Base-by-base conservation (phyloP, 2,329 filamentous ascomycete genomes). In the Botryosphaeria dothidea region DNA sequence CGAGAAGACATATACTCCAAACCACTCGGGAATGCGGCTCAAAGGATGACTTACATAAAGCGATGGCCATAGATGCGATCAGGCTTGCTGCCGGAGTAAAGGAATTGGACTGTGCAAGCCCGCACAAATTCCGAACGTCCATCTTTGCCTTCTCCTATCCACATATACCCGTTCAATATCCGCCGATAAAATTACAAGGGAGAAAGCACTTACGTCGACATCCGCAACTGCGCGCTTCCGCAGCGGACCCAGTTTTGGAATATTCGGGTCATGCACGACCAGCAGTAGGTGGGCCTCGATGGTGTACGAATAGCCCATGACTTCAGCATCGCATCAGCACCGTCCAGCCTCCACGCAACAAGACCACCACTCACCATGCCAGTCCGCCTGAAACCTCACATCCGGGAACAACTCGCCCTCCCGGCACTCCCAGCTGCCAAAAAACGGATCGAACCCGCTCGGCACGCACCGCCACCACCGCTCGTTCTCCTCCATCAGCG, bases 51-150 rank as follows among this genome's bases (percentile, higher is more conserved):
- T 68, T 61, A 75, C 73, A 72, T 17, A 75, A 67, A 19, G 74
- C 71, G 46, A 78, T 75, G 3, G 75, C 75, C 64, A 73, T 77
- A 49, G 74, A 77, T 17, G 75, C 75, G 7, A 77, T 73, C 34
- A 77, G 75, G 23, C 73, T 77, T 46, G 71, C 71, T 3, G 75
- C 72, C n/a, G 74, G 76, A 1, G 71, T 67, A n/a, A 72, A 75
- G 2, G 66, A 62, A 29, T 78, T 77, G 1, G 75, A 76, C 25
- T 70, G 68, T 3, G 75, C 74, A 38, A 77, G 74, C 21, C 74
- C 74, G 58, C 72, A 73, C 4, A 78, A 68, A n/a, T 69, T 71
- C 15, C 75, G 73, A 1, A 78, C 75, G 19, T 57, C 51, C 38
- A 43, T 19, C 23, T 34, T 48, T n/a, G 49, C 34, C 17, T 25